Conservation (phyloP, 2,329 filamentous ascomycete genomes). For the Cladosporium sp. region DNA sequence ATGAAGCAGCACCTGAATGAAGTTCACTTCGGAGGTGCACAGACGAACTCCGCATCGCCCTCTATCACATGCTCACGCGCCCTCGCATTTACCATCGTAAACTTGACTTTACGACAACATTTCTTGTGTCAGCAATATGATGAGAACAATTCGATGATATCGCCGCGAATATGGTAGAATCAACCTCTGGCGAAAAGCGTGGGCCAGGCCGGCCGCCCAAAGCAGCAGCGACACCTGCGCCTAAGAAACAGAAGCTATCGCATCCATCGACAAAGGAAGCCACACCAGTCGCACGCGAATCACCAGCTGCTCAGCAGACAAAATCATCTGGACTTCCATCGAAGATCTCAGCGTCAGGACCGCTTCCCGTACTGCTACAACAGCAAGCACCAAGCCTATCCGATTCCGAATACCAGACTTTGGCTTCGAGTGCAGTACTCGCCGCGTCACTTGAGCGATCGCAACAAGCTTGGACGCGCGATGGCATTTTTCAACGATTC, state of each 20-base stretch:
- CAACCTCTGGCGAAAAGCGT: conserved; percentile 22
- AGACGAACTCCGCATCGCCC: not conserved
- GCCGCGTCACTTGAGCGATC: conserved; percentile 70
- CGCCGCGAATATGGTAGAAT: conserved; percentile 6
- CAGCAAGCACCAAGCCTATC: conserved; percentile 62
- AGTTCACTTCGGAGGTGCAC: conserved; percentile 5
- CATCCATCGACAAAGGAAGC: conserved; percentile 14
- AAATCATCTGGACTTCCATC: conserved; percentile 50
- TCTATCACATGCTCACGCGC: conserved; percentile 7
- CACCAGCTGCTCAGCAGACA: conserved; percentile 18
- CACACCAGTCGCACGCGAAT: conserved; percentile 10
- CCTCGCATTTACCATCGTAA: not conserved
- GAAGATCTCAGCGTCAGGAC: conserved; percentile 60
- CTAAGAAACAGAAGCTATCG: conserved; percentile 24
- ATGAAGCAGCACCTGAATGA: not conserved
- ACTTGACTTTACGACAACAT: not conserved
- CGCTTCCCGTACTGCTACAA: conserved; percentile 63
- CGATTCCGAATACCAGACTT: conserved; percentile 64
- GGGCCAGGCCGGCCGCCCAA: conserved; percentile 23
- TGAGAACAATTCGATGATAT: not conserved
- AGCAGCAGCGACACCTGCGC: conserved; percentile 16
- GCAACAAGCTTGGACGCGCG: conserved; percentile 66
- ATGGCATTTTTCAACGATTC: conserved; percentile 67
- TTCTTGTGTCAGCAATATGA: not conserved
- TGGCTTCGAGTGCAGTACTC: conserved; percentile 72